Evolutionary conservation across 352 stramenopile genomes (phyloP).

Genomic region (Aphanomyces astaci): DNA sequence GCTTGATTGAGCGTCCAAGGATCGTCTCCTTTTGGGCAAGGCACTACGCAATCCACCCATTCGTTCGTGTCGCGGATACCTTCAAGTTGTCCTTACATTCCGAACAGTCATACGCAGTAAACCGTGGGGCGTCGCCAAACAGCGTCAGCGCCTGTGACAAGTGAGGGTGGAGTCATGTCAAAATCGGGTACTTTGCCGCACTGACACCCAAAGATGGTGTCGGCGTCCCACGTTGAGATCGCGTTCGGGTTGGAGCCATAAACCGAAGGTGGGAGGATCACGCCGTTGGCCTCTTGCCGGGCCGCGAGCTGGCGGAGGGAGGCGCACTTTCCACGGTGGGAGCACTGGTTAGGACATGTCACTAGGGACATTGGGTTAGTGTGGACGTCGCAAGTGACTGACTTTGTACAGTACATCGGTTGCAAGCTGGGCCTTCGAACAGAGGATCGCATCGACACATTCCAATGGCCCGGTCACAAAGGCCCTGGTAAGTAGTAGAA

Average conservation of each 20-base stretch:
- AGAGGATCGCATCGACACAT: slow-evolving; percentile 47
- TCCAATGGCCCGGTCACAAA: slow-evolving; percentile 41
- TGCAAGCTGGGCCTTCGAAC: slow-evolving; percentile 63
- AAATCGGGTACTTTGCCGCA: slow-evolving; percentile 63
- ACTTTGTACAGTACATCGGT: slow-evolving; percentile 37
- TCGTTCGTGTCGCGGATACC: background rate
- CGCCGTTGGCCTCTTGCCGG: slow-evolving; percentile 36
- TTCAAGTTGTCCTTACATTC: slow-evolving; percentile 30
- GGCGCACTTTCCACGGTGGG: slow-evolving; percentile 32
- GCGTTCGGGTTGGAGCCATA: slow-evolving; percentile 76
- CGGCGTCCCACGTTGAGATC: slow-evolving; percentile 75
- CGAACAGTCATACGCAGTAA: slow-evolving; percentile 70
- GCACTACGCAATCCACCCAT: slow-evolving; percentile 30
- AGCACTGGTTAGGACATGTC: slow-evolving; percentile 2
- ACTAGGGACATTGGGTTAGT: slow-evolving; percentile 2
- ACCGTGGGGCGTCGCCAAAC: slow-evolving; percentile 37
- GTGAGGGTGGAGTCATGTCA: too few species aligned
- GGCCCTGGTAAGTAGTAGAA: too few species aligned
- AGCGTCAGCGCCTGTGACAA: background rate
- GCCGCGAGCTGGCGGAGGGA: slow-evolving; percentile 48
- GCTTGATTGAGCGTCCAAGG: slow-evolving; percentile 67
- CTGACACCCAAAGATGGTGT: slow-evolving; percentile 78
- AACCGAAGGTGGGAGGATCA: slow-evolving; percentile 33
- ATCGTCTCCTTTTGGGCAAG: slow-evolving; percentile 81
- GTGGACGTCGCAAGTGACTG: background rate